These are phyloP conservation scores for Cafeteria roenbergensis DNA, from an alignment of 108 stramenopile species.

Conservation along the genomic window DNA sequence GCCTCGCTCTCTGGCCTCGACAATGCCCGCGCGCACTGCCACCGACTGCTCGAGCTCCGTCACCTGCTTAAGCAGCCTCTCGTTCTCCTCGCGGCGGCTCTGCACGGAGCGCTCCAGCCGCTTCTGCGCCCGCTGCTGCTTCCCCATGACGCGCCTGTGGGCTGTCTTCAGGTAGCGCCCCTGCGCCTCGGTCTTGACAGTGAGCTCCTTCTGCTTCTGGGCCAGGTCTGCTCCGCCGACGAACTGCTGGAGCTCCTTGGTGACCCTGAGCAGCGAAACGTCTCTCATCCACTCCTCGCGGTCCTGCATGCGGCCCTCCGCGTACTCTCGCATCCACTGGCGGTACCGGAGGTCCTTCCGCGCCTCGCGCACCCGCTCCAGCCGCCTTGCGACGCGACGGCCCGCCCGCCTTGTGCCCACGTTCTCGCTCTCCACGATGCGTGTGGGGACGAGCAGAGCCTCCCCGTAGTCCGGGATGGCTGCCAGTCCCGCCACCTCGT, in stretches of 20 bases:
- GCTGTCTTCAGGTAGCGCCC: conserved; percentile 14
- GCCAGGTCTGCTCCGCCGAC: conserved; percentile 31
- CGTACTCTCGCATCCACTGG: conserved; percentile 43
- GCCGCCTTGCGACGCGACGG: conserved; percentile 25
- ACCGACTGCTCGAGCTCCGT: conserved; percentile 20
- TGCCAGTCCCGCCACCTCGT: conserved; percentile 40
- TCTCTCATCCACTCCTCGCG: conserved; percentile 45
- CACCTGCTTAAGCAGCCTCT: conserved; percentile 19
- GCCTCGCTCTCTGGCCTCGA: conserved; percentile 12
- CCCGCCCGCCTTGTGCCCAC: conserved; percentile 25
- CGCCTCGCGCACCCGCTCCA: conserved; percentile 43
- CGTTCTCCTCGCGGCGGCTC: conserved; percentile 12
- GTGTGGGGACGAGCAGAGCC: conserved; percentile 31
- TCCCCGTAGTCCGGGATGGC: conserved; percentile 41
- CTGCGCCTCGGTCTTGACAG: conserved; percentile 19
- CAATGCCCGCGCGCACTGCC: conserved; percentile 21
- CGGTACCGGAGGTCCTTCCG: conserved; percentile 42
- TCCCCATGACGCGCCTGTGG: conserved; percentile 16
- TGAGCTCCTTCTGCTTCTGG: conserved; percentile 20
- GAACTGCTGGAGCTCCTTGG: conserved; percentile 45
- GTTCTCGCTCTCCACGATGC: conserved; percentile 35
- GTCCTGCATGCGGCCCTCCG: conserved; percentile 30
- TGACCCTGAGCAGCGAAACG: conserved; percentile 48
- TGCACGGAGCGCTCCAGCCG: background rate
- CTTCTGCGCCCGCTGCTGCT: background rate